These are phyloP conservation scores for Colletotrichum acutatum DNA, from an alignment of 2,329 filamentous ascomycete genomes.

Conservation along the genomic window DNA sequence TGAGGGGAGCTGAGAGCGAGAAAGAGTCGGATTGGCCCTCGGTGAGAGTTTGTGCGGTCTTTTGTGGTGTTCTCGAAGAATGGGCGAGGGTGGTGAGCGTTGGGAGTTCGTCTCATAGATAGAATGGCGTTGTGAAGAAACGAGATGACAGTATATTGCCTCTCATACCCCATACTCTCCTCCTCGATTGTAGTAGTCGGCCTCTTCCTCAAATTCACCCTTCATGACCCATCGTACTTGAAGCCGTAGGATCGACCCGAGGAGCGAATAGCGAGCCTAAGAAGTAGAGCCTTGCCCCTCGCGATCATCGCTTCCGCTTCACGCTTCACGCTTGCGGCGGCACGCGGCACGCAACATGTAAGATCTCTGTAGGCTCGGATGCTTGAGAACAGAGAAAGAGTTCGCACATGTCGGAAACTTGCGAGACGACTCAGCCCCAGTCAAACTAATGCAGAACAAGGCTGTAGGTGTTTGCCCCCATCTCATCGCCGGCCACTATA, in stretches of 20 bases:
- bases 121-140: slow-evolving; percentile 10
- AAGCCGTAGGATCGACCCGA: background rate
- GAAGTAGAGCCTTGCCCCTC: background rate
- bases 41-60: background rate
- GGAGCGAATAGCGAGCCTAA: background rate
- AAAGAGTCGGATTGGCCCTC: background rate
- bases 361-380: background rate
- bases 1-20: background rate
- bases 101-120: slow-evolving; percentile 24
- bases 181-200: background rate
- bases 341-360: background rate
- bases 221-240: background rate
- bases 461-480: background rate
- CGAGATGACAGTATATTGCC: slow-evolving; percentile 10
- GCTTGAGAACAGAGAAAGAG: background rate
- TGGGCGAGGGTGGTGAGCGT: background rate
- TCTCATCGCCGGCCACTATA: background rate
- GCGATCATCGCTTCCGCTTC: background rate
- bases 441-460: background rate
- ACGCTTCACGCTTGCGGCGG: background rate
- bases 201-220: background rate
- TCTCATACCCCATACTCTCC: background rate
- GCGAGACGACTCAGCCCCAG: background rate
- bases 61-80: slow-evolving; percentile 9
- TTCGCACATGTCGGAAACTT: background rate